These are phyloP conservation scores for Tagetes erecta DNA, from an alignment of 129 eudicot species.

Conservation along the genomic window DNA sequence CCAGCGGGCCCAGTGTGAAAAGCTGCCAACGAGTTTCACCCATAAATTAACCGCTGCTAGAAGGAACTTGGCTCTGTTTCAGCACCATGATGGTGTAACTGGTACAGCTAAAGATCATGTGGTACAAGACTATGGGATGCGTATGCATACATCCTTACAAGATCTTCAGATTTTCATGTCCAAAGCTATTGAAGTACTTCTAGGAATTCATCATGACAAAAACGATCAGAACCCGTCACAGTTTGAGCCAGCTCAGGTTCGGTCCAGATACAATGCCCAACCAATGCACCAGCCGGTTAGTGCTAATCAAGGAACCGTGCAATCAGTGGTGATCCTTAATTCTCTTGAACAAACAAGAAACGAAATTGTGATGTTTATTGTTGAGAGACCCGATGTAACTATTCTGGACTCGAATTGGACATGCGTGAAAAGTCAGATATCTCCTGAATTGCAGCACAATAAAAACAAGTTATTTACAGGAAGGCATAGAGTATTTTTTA, in stretches of 20 bases:
- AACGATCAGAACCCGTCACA: conserved; percentile 70
- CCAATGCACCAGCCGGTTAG: conserved; percentile 66
- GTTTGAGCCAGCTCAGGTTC: conserved; percentile 76
- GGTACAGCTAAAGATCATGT: conserved; percentile 99
- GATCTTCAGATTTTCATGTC: conserved; percentile 94
- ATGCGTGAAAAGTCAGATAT: conserved; percentile 87
- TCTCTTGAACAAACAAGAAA: conserved; percentile 84
- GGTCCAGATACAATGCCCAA: conserved; percentile 86
- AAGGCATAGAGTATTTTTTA: conserved; percentile 86
- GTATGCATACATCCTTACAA: conserved; percentile 89
- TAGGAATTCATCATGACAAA: conserved; percentile 76
- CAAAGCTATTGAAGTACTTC: conserved; percentile 81
- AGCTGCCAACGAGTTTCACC: conserved; percentile 73
- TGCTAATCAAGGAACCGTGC: conserved; percentile 76
- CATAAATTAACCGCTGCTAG: conserved; percentile 89
- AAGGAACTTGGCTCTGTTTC: conserved; percentile 94
- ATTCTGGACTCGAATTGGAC: conserved; percentile 96
- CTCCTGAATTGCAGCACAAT: conserved; percentile 84
- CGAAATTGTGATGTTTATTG: conserved; percentile 89
- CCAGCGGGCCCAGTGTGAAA: conserved; percentile 88
- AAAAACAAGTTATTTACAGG: conserved; percentile 61
- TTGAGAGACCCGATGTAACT: conserved; percentile 89
- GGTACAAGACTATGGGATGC: conserved; percentile 87
- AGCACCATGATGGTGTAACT: conserved; percentile 99
- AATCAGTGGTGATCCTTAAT: conserved; percentile 79